Evolutionary conservation across 2,329 filamentous ascomycete genomes (phyloP).

Genomic region (Hypoxylon sp.): DNA sequence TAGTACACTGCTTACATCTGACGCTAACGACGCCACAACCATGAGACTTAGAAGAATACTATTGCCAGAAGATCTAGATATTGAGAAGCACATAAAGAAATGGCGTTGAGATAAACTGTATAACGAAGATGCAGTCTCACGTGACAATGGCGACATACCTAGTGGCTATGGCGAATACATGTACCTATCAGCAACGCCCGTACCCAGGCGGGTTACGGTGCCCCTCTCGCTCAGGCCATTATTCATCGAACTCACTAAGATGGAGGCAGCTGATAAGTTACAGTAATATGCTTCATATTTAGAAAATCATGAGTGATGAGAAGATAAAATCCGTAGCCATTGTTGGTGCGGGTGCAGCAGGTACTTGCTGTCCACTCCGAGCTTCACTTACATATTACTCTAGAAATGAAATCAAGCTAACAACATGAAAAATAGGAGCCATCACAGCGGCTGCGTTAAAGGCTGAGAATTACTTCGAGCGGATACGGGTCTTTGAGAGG

Average conservation of each 20-base stretch:
- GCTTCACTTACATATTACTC: constrained; percentile 3
- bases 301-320: constrained; percentile 39
- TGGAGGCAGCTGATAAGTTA: neutral
- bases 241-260: neutral
- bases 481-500: constrained; percentile 60
- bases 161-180: constrained; percentile 34
- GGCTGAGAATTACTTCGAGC: constrained; percentile 61
- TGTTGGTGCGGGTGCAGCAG: constrained; percentile 61
- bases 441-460: constrained; percentile 63
- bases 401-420: neutral
- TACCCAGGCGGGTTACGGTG: constrained; percentile 10
- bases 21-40: neutral
- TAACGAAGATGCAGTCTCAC: constrained; percentile 17
- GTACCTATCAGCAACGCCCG: neutral
- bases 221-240: constrained; percentile 25
- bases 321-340: constrained; percentile 59
- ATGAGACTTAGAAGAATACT: neutral
- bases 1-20: neutral
- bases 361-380: constrained; percentile 46
- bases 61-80: neutral
- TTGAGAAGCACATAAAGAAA: neutral
- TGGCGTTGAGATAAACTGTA: neutral
- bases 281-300: constrained; percentile 26
- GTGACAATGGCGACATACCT: constrained; percentile 45
- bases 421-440: constrained; percentile 56